Conservation (phyloP, 1,284 basidiomycete species). For the Schizophyllum amplum region DNA sequence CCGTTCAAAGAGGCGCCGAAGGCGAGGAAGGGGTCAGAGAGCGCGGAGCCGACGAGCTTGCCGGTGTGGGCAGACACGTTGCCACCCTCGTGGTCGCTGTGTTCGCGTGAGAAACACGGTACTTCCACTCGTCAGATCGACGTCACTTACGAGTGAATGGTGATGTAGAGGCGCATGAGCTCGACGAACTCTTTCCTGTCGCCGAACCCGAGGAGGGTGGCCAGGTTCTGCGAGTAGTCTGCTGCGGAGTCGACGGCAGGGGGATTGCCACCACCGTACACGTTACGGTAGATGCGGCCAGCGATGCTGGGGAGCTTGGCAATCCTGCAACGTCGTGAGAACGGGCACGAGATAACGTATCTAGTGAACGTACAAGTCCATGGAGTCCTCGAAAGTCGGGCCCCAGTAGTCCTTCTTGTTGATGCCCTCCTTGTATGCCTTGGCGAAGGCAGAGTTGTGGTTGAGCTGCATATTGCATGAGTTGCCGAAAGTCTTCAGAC, state of each 20-base stretch:
- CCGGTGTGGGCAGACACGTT: slow-evolving; percentile 97
- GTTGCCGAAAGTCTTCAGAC: slow-evolving; percentile 5
- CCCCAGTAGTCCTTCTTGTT: slow-evolving; percentile 98
- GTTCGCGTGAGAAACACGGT: neutral
- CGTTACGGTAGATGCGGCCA: slow-evolving; percentile 94
- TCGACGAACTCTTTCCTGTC: slow-evolving; percentile 89
- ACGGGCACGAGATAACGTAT: slow-evolving; percentile 2
- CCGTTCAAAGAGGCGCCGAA: slow-evolving; percentile 93
- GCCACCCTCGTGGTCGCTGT: slow-evolving; percentile 94
- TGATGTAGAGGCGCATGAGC: slow-evolving; percentile 93
- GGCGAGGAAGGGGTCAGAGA: slow-evolving; percentile 96
- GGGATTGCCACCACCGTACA: slow-evolving; percentile 79
- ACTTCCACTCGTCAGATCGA: neutral
- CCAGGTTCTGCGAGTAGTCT: slow-evolving; percentile 93
- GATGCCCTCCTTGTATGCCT: slow-evolving; percentile 89
- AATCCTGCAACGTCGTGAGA: slow-evolving; percentile 42
- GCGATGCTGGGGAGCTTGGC: slow-evolving; percentile 97
- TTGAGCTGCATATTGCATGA: slow-evolving; percentile 55
- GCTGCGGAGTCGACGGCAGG: slow-evolving; percentile 82
- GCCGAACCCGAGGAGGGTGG: slow-evolving; percentile 89
- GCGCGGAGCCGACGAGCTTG: slow-evolving; percentile 94
- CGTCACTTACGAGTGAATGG: slow-evolving; percentile 59
- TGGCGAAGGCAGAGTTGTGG: slow-evolving; percentile 96
- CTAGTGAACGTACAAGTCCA: slow-evolving; percentile 69
- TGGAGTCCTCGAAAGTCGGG: slow-evolving; percentile 91